Evolutionary conservation across 257 asterid species (phyloP).

Genomic region (Nicotiana tomentosiformis): DNA sequence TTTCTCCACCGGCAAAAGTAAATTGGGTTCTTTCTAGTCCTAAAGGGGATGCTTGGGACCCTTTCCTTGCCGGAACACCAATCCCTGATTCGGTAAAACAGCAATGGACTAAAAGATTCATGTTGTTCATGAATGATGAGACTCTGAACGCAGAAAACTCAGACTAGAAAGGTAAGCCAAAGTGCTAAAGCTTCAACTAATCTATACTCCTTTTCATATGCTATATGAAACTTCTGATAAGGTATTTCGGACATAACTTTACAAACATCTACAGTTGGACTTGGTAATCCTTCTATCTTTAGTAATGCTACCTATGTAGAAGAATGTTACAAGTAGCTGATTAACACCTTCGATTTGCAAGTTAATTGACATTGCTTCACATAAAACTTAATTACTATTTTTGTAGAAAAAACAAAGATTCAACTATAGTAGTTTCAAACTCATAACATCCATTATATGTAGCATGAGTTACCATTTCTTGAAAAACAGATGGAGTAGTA

Average conservation of each 20-base stretch:
- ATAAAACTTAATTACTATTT: too few relatives aligned
- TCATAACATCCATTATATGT: background rate
- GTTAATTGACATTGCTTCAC: too few relatives aligned
- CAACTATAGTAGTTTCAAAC: background rate
- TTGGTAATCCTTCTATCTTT: too few relatives aligned
- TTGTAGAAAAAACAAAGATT: too few relatives aligned
- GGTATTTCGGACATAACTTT: too few relatives aligned
- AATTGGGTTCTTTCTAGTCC: constrained; percentile 69
- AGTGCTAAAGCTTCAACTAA: background rate
- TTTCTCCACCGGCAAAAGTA: constrained; percentile 50
- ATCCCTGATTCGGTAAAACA: constrained; percentile 56
- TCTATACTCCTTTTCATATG: background rate
- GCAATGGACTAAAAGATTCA: constrained; percentile 62
- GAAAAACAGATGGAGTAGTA: background rate
- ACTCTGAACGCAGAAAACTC: constrained; percentile 11
- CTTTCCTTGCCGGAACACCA: constrained; percentile 39
- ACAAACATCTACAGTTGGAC: too few relatives aligned
- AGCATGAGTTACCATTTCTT: background rate
- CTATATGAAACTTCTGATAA: background rate
- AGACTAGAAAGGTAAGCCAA: constrained; percentile 24
- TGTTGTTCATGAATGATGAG: constrained; percentile 36
- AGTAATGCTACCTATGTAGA: too few relatives aligned
- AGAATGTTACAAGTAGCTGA: too few relatives aligned
- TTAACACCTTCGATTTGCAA: too few relatives aligned
- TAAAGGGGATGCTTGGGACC: constrained; percentile 56